Evolutionary conservation across 352 stramenopile genomes (phyloP).

Genomic region (Globisporangium nunn): DNA sequence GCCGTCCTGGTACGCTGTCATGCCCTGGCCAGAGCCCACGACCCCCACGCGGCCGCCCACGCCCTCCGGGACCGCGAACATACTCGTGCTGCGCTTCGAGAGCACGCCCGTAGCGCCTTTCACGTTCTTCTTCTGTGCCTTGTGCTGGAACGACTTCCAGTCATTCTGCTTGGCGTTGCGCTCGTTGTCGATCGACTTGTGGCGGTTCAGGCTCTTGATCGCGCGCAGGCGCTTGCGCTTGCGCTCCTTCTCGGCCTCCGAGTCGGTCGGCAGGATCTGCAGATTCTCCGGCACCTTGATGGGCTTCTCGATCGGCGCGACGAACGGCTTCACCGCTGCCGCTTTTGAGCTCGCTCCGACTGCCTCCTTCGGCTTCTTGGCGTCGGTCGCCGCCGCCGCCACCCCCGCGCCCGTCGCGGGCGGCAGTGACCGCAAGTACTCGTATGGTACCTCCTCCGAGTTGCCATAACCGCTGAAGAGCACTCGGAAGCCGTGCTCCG

Average conservation of each 20-base stretch:
- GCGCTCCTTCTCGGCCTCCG: constrained; percentile 78
- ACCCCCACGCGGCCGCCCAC: constrained; percentile 83
- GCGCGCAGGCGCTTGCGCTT: constrained; percentile 77
- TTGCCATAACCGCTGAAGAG: constrained; percentile 88
- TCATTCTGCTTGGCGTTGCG: constrained; percentile 79
- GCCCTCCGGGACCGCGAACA: constrained; percentile 85
- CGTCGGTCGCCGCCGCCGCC: background rate
- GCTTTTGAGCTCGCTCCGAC: constrained; percentile 11
- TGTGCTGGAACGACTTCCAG: constrained; percentile 84
- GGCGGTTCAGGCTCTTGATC: constrained; percentile 85
- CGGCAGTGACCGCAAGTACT: constrained; percentile 60
- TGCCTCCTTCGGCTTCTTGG: background rate
- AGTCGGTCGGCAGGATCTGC: constrained; percentile 74
- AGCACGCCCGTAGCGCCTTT: constrained; percentile 64
- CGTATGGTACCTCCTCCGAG: constrained; percentile 85
- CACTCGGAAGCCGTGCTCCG: constrained; percentile 69
- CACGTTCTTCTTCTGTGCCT: constrained; percentile 67
- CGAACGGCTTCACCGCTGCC: constrained; percentile 18
- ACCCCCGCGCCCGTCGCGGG: background rate
- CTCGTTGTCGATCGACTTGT: constrained; percentile 82
- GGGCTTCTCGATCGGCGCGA: constrained; percentile 53
- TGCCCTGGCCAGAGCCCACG: constrained; percentile 80
- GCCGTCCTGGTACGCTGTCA: constrained; percentile 72
- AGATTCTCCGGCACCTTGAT: constrained; percentile 86
- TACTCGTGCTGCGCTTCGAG: constrained; percentile 77